Evolutionary conservation across 352 stramenopile genomes (phyloP).

Genomic region (Pythium scleroteichum): DNA sequence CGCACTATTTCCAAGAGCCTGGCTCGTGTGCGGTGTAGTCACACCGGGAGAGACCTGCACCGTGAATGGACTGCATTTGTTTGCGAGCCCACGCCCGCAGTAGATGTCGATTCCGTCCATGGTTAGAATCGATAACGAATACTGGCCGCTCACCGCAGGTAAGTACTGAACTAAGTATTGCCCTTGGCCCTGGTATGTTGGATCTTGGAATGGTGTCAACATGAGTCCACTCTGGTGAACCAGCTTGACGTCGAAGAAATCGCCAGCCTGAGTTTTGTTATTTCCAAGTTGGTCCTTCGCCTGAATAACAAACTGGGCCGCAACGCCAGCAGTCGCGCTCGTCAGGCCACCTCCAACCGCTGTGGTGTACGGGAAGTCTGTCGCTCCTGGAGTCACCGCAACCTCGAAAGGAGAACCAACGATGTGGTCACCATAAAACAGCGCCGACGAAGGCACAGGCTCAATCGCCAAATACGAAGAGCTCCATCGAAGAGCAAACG

Average conservation of each 20-base stretch:
- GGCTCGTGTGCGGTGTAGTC: constrained; percentile 87
- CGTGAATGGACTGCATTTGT: constrained; percentile 95
- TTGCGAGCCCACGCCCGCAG: constrained; percentile 86
- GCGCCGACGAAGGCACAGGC: constrained; percentile 70
- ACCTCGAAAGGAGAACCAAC: constrained; percentile 92
- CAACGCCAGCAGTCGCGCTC: constrained; percentile 79
- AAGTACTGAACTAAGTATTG: constrained; percentile 92
- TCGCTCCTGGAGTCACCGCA: constrained; percentile 88
- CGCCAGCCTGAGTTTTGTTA: constrained; percentile 84
- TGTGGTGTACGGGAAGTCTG: constrained; percentile 95
- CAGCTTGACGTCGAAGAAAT: constrained; percentile 75
- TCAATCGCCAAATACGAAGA: constrained; percentile 89
- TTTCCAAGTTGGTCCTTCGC: constrained; percentile 93
- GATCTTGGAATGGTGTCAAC: constrained; percentile 63
- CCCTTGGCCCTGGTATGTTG: constrained; percentile 89
- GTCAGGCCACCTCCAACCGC: constrained; percentile 83
- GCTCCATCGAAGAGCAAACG: constrained; percentile 90
- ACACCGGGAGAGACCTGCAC: constrained; percentile 86
- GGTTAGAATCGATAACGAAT: constrained; percentile 90
- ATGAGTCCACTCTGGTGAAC: constrained; percentile 42
- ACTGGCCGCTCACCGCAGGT: constrained; percentile 79
- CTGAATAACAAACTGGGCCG: constrained; percentile 92
- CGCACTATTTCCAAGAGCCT: constrained; percentile 73
- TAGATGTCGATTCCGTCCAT: constrained; percentile 94
- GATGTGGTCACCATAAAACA: constrained; percentile 93